phyloP scores from a whole-genome alignment of 2,329 filamentous ascomycete genomes.

The Pseudopithomyces maydicus region DNA sequence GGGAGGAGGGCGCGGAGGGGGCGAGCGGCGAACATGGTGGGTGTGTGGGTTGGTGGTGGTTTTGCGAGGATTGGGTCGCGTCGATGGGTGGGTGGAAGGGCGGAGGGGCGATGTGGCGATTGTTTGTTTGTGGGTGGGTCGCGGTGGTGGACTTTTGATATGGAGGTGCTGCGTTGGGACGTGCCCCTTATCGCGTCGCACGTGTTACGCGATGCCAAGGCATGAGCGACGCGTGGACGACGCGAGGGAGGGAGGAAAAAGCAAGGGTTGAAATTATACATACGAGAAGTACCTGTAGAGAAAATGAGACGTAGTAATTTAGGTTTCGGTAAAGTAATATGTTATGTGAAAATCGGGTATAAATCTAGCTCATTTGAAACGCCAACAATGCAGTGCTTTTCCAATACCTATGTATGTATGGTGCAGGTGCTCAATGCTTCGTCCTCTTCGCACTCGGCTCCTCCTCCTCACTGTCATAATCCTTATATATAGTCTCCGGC shows the following conservation, averaged over 20 bases:
- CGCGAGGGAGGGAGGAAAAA: too few relatives aligned
- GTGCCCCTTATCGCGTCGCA: constrained; percentile 10
- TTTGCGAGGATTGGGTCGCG: neutral
- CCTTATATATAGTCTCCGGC: constrained; percentile 88
- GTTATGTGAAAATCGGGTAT: constrained; percentile 10
- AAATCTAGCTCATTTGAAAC: constrained; percentile 16
- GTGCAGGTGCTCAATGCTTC: constrained; percentile 22
- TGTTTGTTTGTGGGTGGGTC: neutral
- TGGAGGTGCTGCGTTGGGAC: constrained; percentile 6
- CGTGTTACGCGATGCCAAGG: neutral
- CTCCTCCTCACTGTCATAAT: constrained; percentile 83
- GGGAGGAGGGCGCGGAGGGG: constrained; percentile 58
- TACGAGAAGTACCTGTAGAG: too few relatives aligned
- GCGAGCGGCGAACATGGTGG: constrained; percentile 35
- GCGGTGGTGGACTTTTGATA: constrained; percentile 7
- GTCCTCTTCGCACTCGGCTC: constrained; percentile 68
- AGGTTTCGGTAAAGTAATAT: neutral
- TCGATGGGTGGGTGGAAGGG: constrained; percentile 5
- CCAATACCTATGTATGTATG: neutral
- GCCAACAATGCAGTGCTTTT: constrained; percentile 19
- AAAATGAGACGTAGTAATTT: neutral
- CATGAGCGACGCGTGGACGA: neutral
- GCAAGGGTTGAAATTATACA: too few relatives aligned
- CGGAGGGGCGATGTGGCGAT: constrained; percentile 1
- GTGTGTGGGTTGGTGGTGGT: neutral